phyloP scores from a whole-genome alignment of 2,329 filamentous ascomycete species.

The Cryphonectria carpinicola region DNA sequence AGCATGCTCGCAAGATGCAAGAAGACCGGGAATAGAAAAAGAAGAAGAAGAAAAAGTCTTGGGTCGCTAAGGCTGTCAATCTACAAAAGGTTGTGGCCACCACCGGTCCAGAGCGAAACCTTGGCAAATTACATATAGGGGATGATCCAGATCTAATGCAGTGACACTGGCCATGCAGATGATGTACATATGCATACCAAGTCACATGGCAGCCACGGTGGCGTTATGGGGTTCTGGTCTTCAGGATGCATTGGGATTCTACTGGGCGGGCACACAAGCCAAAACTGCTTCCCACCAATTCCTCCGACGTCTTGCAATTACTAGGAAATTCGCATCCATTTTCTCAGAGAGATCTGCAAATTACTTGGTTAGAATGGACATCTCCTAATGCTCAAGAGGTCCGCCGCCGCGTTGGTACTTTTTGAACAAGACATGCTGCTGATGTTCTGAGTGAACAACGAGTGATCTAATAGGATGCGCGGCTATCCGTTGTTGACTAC shows the following conservation, averaged over 20 bases:
- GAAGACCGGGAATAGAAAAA: too few species aligned
- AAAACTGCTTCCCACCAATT: neutral
- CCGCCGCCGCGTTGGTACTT: too few species aligned
- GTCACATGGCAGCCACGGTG: neutral
- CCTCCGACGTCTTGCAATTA: neutral
- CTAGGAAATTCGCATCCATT: too few species aligned
- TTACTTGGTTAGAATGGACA: too few species aligned
- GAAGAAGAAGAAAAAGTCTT: neutral
- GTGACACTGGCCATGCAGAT: neutral
- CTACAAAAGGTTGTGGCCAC: too few species aligned
- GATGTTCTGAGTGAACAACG: neutral
- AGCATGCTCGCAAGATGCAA: neutral
- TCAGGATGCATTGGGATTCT: neutral
- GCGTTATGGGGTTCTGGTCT: too few species aligned
- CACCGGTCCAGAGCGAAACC: neutral
- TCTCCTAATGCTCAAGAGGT: too few species aligned
- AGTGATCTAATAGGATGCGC: neutral
- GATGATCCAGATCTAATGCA: neutral
- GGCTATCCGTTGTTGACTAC: too few species aligned
- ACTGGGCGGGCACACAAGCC: neutral
- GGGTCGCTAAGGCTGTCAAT: neutral
- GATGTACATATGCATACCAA: neutral
- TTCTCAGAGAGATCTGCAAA: too few species aligned
- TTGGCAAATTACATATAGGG: neutral
- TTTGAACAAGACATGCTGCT: neutral